These are phyloP conservation scores for Lipomyces sp. DNA, from an alignment of 805 yeast species.

Conservation along the genomic window DNA sequence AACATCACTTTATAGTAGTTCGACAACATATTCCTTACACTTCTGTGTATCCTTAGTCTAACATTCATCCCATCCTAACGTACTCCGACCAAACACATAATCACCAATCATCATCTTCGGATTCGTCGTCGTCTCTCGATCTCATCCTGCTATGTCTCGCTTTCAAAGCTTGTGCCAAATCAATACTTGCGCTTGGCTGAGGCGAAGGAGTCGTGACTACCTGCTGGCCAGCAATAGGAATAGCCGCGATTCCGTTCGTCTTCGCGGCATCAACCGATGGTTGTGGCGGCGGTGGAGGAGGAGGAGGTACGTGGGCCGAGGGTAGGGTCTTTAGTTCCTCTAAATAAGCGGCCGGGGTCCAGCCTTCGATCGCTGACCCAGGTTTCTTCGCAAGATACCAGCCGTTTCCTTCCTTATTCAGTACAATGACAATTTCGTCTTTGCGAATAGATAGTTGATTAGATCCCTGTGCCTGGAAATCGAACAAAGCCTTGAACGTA, in stretches of 20 bases:
- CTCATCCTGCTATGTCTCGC: slow-evolving; percentile 70
- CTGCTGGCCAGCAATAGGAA: slow-evolving; percentile 13
- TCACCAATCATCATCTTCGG: slow-evolving; percentile 46
- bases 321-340: slow-evolving; percentile 45
- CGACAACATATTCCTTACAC: neutral
- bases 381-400: slow-evolving; percentile 87
- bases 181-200: slow-evolving; percentile 14
- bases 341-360: slow-evolving; percentile 97
- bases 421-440: slow-evolving; percentile 74
- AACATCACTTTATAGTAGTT: neutral
- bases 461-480: slow-evolving; percentile 85
- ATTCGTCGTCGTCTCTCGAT: slow-evolving; percentile 64
- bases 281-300: slow-evolving; percentile 42
- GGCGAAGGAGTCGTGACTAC: slow-evolving; percentile 13
- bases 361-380: slow-evolving; percentile 64
- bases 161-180: slow-evolving; percentile 80
- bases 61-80: neutral
- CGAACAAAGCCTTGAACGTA: slow-evolving; percentile 82
- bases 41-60: neutral
- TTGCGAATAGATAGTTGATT: slow-evolving; percentile 77
- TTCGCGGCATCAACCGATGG: slow-evolving; percentile 23
- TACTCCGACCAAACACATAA: neutral
- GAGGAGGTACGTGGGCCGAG: slow-evolving; percentile 39
- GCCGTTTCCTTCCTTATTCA: slow-evolving; percentile 78
- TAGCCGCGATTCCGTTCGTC: slow-evolving; percentile 23